Percentiles rank a stretch among this genome's conserved stretches.
Conservation (phyloP, 2,329 filamentous ascomycete genomes). For the Cladophialophora psammophila region DNA sequence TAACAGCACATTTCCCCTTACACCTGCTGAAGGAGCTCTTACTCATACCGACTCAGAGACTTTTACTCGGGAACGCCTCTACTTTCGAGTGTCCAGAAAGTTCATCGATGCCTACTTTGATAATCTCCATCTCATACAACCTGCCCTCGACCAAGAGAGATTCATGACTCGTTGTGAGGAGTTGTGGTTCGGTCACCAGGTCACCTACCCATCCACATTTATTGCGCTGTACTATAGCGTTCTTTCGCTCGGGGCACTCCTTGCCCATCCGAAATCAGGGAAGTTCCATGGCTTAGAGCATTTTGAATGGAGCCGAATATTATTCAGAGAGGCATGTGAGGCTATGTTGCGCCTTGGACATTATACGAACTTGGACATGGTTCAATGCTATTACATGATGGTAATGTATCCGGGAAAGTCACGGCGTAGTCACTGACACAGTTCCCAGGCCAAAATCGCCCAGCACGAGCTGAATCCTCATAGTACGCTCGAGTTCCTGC, state of each 20-base stretch:
- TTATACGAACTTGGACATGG: background rate
- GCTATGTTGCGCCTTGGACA: background rate
- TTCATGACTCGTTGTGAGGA: conserved; percentile 54
- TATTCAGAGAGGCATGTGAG: background rate
- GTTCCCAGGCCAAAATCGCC: background rate
- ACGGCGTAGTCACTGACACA: background rate
- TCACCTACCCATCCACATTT: conserved; percentile 50
- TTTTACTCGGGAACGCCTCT: conserved; percentile 46
- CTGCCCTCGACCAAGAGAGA: conserved; percentile 55
- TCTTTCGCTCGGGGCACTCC: conserved; percentile 53
- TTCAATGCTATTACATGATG: background rate
- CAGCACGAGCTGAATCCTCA: background rate
- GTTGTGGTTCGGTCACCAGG: conserved; percentile 50
- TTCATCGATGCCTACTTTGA: conserved; percentile 59
- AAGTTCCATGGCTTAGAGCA: background rate
- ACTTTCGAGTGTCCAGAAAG: conserved; percentile 54
- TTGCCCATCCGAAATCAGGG: background rate
- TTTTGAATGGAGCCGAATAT: background rate
- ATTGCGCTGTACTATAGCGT: conserved; percentile 57
- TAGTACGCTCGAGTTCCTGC: background rate
- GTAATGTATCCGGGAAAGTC: background rate
- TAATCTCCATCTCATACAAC: conserved; percentile 58
- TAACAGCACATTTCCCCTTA: background rate
- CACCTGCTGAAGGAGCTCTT: background rate
- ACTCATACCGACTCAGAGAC: conserved; percentile 3